phyloP scores from a whole-genome alignment of 148 eudicot species.

The Agrostemma githago region DNA sequence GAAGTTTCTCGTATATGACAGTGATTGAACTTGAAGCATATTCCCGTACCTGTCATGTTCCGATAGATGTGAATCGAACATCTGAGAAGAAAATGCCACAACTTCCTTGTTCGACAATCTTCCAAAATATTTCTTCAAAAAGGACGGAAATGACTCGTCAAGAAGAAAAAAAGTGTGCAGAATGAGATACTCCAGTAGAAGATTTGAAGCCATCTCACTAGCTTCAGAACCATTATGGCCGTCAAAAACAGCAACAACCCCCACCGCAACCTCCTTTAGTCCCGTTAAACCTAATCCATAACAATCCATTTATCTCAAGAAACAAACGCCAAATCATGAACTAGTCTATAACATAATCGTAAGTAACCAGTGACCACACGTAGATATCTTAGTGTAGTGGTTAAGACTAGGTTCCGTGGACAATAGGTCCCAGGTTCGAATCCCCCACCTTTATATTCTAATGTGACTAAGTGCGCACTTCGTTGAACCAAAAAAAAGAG shows the following conservation, averaged over 20 bases:
- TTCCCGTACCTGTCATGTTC: slow-evolving; percentile 50
- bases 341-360: no score
- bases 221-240: slow-evolving; percentile 98
- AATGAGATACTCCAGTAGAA: slow-evolving; percentile 73
- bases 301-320: slow-evolving; percentile 1
- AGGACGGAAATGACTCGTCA: slow-evolving; percentile 61
- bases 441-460: no score
- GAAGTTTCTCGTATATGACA: background rate
- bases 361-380: no score
- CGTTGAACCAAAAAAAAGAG: background rate
- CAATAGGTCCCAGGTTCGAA: no score
- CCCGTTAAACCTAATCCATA: slow-evolving; percentile 56
- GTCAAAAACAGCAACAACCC: slow-evolving; percentile 84
- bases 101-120: slow-evolving; percentile 44
- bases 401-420: no score
- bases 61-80: slow-evolving; percentile 30
- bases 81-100: slow-evolving; percentile 30
- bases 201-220: slow-evolving; percentile 91
- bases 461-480: no score
- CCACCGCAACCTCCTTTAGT: slow-evolving; percentile 59
- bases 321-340: background rate
- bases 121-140: slow-evolving; percentile 43
- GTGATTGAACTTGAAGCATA: background rate
- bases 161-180: slow-evolving; percentile 86
- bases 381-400: no score